Conservation (phyloP, 192 early-diverging fungal genomes). For the Coemansia sp. region DNA sequence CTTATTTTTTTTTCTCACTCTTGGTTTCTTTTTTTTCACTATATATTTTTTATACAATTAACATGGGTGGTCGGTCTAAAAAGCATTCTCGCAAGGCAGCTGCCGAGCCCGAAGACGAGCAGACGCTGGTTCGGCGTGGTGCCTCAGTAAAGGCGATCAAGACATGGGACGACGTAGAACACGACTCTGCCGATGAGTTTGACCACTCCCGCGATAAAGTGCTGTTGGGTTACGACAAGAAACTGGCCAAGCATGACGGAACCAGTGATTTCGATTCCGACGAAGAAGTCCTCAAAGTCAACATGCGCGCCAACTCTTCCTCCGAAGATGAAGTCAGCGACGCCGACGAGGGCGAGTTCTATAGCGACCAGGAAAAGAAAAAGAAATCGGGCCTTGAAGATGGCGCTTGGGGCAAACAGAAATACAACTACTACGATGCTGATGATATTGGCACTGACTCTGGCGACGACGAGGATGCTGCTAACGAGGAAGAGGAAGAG, state of each 20-base stretch:
- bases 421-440: constrained; percentile 82
- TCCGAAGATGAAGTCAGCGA: constrained; percentile 58
- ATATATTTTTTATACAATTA: constrained; percentile 2
- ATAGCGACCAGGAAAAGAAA: constrained; percentile 21
- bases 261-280: constrained; percentile 66
- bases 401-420: constrained; percentile 78
- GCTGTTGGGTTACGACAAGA: constrained; percentile 46
- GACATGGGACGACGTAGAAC: constrained; percentile 74
- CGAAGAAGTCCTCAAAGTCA: constrained; percentile 77
- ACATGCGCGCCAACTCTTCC: constrained; percentile 41
- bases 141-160: constrained; percentile 65
- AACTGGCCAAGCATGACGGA: constrained; percentile 15
- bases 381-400: constrained; percentile 48
- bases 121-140: constrained; percentile 29
- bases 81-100: constrained; percentile 12
- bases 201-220: constrained; percentile 61
- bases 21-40: background rate
- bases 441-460: constrained; percentile 78
- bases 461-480: constrained; percentile 64
- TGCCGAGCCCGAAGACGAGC: constrained; percentile 26
- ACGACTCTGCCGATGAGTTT: constrained; percentile 79
- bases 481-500: constrained; percentile 86
- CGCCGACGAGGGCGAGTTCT: constrained; percentile 39
- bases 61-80: constrained; percentile 46
- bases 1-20: background rate